These are phyloP conservation scores for Suillus decipiens DNA, from an alignment of 768 basidiomycete genomes.

Conservation along the genomic window DNA sequence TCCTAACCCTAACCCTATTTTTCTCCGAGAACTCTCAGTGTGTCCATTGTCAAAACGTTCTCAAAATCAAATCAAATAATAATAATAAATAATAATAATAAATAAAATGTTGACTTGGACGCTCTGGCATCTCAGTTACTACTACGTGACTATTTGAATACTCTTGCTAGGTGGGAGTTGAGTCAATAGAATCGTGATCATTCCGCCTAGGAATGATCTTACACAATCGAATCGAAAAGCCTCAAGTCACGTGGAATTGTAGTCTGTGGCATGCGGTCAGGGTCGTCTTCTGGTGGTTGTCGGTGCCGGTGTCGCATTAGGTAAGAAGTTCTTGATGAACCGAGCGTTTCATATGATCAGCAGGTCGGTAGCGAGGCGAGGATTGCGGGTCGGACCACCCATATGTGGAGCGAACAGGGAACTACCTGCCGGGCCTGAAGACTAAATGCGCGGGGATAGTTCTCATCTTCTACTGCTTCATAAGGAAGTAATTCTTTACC, in stretches of 20 bases:
- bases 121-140: no score
- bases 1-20: conserved; percentile 35
- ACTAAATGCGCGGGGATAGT: conserved; percentile 33
- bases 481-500: conserved; percentile 32
- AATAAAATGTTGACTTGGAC: no score
- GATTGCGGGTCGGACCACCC: conserved; percentile 31
- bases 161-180: neutral
- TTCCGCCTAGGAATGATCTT: neutral
- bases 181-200: neutral
- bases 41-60: no score
- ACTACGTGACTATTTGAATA: no score
- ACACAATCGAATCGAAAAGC: no score
- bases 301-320: neutral
- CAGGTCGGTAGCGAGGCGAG: conserved; percentile 34
- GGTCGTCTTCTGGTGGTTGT: neutral
- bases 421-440: conserved; percentile 34
- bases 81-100: no score
- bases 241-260: neutral
- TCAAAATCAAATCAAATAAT: no score
- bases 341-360: neutral
- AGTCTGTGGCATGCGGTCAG: neutral
- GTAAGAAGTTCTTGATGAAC: conserved; percentile 5
- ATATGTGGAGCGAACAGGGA: conserved; percentile 30
- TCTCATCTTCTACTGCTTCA: conserved; percentile 35
- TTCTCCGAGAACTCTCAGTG: no score